These are phyloP conservation scores for Cicer arietinum DNA, from an alignment of 306 rosid species.

Conservation along the genomic window DNA sequence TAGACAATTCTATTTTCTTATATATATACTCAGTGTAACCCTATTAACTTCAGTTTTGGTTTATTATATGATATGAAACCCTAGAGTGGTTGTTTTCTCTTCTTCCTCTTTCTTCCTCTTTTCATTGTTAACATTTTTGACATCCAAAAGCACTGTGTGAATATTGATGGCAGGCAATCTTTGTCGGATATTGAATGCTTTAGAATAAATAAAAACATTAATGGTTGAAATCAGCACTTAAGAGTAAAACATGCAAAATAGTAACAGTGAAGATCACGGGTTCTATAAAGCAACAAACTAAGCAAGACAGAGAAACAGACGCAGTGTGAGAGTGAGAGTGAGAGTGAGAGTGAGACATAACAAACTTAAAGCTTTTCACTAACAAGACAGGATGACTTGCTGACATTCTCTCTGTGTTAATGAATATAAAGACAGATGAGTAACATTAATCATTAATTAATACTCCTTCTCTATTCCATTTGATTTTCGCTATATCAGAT, in stretches of 20 bases:
- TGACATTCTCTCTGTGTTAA: not conserved
- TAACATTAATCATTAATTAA: not conserved
- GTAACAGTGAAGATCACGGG: slow-evolving; percentile 8
- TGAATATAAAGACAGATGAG: not conserved
- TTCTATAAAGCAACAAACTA: not conserved
- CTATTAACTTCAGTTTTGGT: no score
- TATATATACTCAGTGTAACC: no score
- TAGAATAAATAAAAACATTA: not conserved
- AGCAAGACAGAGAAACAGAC: not conserved
- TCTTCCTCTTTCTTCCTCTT: no score
- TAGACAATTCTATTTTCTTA: no score
- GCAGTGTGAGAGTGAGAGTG: slow-evolving; percentile 11
- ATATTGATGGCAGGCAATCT: slow-evolving; percentile 27
- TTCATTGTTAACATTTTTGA: no score
- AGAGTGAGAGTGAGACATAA: slow-evolving; percentile 25
- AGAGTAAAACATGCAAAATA: slow-evolving; percentile 1
- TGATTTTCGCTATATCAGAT: no score
- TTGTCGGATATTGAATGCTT: slow-evolving; percentile 8
- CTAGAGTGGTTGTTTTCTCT: no score
- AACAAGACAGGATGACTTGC: slow-evolving; percentile 9
- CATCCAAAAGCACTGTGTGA: not conserved
- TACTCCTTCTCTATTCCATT: not conserved
- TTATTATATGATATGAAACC: no score
- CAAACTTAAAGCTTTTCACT: not conserved
- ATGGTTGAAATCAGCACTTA: not conserved